Base-by-base conservation (phyloP, 179 eudicot species). In the Spergularia azorica region DNA sequence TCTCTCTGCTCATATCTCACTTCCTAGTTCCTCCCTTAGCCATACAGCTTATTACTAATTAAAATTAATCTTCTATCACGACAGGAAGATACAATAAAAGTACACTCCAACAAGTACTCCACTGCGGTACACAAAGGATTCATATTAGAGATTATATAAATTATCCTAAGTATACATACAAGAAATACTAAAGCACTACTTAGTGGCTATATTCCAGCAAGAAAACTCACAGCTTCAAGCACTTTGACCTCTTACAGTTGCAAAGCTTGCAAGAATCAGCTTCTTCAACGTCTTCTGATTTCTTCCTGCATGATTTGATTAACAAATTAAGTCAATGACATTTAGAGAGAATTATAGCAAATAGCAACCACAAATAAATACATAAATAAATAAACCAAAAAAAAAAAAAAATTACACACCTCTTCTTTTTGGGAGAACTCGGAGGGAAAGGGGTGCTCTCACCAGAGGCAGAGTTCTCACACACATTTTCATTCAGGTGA, bases 161-260 rank as follows among this genome's bases (percentile, higher is more conserved):
- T 26, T 26, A 21, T 21, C 21, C 21, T 21, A 21, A 21, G 32
- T 26, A 26, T 26, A 26, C 32, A 26, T 26, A 26, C 32, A 26
- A 26, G 32, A 26, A 26, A 26, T 26, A 26, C 32, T 26, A 63
- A 63, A 26, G 0, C 32, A 63, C 32, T 26, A 41, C 13, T 9
- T 14, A n/a, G 36, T 51, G 58, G 13, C n/a, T 66, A 57, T 18
- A 12, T 62, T 54, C 8, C 43, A 79, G 66, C 46, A 16, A 2
- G 64, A 14, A 32, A 67, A 78, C 93, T 92, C 84, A 91, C 97
- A 91, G 94, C 77, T 91, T 91, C 81, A 91, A 86, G 84, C 97
- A 91, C 77, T 91, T 91, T 39, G 97, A 88, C 85, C 90, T 88
- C 85, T 87, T 91, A 76, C 97, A 91, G 78, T 91, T 91, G 58